Evolutionary conservation across 1,284 basidiomycete genomes (phyloP), one percentile per base, ranked within the genome.

Genomic region (Tilletia setariae): DNA sequence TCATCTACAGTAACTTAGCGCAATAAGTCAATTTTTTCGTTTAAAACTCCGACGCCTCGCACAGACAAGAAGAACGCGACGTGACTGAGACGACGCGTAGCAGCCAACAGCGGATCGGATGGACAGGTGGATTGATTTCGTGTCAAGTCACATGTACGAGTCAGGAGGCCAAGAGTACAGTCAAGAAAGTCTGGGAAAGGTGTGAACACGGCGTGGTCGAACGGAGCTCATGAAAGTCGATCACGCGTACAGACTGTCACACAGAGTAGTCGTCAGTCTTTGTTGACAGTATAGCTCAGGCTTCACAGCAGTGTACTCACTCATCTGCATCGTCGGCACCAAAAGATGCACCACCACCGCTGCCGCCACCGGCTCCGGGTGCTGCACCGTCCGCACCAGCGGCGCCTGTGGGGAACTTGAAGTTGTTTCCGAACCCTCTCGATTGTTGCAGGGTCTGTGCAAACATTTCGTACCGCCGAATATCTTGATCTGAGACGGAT

Each of bases 381-480:
- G 16, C 66, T 62, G 25, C 64, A 63, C 47, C 69, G 65, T 35
- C 56, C 66, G 49, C 56, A 83, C 86, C 65, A 67, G 86, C 86
- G 46, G 82, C 84, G 28, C 82, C 81, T 78, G 97, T 94, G 21
- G 96, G 96, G 93, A 99, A 99, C 86, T 92, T 93, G 89, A 96
- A 96, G 82, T 88, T 90, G 83, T 89, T 90, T 65, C 93, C 93
- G 79, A 92, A 79, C 61, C 71, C 70, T 19, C 80, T 72, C 47
- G 77, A 74, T 62, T 78, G 77, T 61, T 82, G 79, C 43, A 82
- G 67, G 49, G 78, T 81, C 64, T 79, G 78, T 19, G 80, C 80
- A 62, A 82, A 82, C 70, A 82, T 76, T 73, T 82, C 80, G 73
- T 95, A 95, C 59, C 92, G 89, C 74, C 94, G 89, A 83, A 98